Base-by-base conservation (phyloP, 2,329 filamentous ascomycete species). In the Juglanconis oblonga region DNA sequence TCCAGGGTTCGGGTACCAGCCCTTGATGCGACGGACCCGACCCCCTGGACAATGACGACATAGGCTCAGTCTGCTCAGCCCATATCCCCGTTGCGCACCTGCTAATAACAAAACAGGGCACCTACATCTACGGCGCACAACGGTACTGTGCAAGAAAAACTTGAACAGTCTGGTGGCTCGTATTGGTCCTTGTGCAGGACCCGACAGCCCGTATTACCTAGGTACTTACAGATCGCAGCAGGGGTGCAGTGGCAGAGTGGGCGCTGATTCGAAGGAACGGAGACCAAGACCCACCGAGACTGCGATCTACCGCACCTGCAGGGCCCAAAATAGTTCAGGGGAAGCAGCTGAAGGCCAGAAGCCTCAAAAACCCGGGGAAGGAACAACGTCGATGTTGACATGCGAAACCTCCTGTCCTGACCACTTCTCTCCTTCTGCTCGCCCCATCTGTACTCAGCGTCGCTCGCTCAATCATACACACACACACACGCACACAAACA, bases 121-220 rank as follows among this genome's bases (percentile, higher is more conserved):
- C 17, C 17, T 24, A 24, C 17, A 24, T 24, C 17, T 24, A 24
- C 17, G 14, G 2, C 32, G 17, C 9, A 36, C 31, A 14, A 7
- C n/a, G 31, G 14, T 17, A 14, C 5, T 49, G 24, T 32, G 11
- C 47, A 29, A 24, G 14, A 24, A 11, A 10, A 36, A 17, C 49
- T 52, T 24, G 49, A 40, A 8, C 13, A 13, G 8, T 40, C 7
- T 40, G 36, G 36, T 40, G 13, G 49, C 49, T 52, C 49, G 49
- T 52, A 8, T 52, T 11, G n/a, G 33, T 10, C 17, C 17, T 24
- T 24, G 2, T 24, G 17, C 49, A 38, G 33, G 33, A 52, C 49
- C 49, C 49, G 49, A 52, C 49, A 52, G 49, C 49, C 49, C 49
- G 49, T 52, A 38, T 52, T 38, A 45, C 14, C 42, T 45, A 45